Conservation (phyloP, 495 filamentous ascomycete species). For the Neurospora sp. region DNA sequence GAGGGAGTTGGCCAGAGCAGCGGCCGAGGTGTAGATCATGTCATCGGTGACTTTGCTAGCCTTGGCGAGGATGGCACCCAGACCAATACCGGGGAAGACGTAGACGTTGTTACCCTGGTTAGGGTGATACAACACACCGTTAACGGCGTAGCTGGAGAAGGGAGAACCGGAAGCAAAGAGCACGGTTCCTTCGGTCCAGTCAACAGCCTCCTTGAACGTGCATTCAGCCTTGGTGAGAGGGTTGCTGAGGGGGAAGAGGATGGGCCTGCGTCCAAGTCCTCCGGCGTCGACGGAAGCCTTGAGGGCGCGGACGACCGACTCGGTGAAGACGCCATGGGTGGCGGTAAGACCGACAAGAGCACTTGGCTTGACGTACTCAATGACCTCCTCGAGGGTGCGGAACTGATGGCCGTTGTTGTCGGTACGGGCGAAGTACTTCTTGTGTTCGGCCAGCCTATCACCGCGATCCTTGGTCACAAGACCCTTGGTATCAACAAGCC, state of each 20-base stretch:
- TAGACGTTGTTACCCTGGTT: conserved; percentile 92
- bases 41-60: conserved; percentile 79
- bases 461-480: conserved; percentile 90
- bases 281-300: conserved; percentile 51
- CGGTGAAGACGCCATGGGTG: conserved; percentile 88
- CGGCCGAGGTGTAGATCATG: conserved; percentile 91
- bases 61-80: conserved; percentile 89
- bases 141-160: conserved; percentile 64
- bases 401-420: conserved; percentile 91
- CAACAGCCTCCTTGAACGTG: conserved; percentile 84
- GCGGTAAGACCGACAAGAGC: conserved; percentile 92
- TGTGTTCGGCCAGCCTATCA: conserved; percentile 91
- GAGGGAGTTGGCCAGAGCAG: conserved; percentile 67
- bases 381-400: conserved; percentile 80
- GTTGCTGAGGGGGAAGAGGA: conserved; percentile 92
- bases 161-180: conserved; percentile 94
- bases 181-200: conserved; percentile 76
- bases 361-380: conserved; percentile 88
- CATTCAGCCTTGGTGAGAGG: conserved; percentile 93
- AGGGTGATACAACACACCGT: conserved; percentile 63
- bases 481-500: conserved; percentile 94
- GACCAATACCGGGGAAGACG: conserved; percentile 93
- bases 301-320: conserved; percentile 75
- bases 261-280: conserved; percentile 66
- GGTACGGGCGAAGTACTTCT: conserved; percentile 87